Percentiles rank a stretch among this genome's conserved stretches.
Evolutionary conservation across 768 basidiomycete species (phyloP).

Genomic region (Leccinum obscurum): DNA sequence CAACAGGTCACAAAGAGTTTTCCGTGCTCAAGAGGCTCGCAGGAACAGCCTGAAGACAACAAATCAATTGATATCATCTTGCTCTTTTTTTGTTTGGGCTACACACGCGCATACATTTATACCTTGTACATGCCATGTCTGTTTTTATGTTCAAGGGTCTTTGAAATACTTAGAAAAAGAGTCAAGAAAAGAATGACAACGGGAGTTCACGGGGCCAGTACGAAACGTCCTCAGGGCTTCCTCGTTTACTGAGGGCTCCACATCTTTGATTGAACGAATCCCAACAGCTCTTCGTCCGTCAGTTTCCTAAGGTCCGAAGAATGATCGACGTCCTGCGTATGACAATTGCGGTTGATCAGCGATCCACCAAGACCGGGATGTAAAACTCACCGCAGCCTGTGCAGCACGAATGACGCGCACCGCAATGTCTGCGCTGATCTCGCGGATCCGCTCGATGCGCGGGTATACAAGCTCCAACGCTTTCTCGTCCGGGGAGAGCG

Average conservation of each 20-base stretch:
- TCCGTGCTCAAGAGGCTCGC: conserved; percentile 69
- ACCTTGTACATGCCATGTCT: conserved; percentile 11
- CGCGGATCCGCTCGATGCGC: conserved; percentile 77
- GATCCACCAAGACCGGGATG: neutral
- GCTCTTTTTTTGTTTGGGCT: neutral
- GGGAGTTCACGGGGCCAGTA: neutral
- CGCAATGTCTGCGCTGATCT: conserved; percentile 79
- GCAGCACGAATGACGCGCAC: conserved; percentile 75
- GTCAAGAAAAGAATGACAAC: neutral
- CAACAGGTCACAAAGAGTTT: conserved; percentile 73
- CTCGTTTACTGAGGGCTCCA: conserved; percentile 55
- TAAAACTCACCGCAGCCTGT: conserved; percentile 62
- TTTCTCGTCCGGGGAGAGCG: conserved; percentile 70
- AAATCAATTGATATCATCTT: neutral
- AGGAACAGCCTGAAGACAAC: conserved; percentile 22
- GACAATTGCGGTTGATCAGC: neutral
- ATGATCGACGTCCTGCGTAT: conserved; percentile 52
- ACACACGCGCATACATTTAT: neutral
- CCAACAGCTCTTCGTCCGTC: conserved; percentile 54
- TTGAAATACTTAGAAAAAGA: neutral
- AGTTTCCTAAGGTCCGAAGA: conserved; percentile 52
- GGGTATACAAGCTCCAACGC: conserved; percentile 76
- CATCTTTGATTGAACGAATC: conserved; percentile 64
- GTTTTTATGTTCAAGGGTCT: neutral
- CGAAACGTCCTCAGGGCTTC: neutral